Conservation (phyloP, 2,329 filamentous ascomycete genomes). For the Colletotrichum liriopes region DNA sequence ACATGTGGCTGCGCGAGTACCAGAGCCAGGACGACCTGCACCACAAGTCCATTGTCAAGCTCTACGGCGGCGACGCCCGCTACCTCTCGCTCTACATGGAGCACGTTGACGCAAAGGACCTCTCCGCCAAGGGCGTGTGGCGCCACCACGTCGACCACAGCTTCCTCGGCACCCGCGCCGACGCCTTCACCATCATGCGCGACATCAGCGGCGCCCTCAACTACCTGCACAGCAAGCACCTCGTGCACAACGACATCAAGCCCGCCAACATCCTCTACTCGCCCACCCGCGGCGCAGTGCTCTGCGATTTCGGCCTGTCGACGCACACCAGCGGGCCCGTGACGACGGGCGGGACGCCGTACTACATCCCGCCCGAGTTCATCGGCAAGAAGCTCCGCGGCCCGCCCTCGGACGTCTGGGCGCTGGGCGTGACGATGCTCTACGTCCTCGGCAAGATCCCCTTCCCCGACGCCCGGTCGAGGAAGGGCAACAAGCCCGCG, state of each 20-base stretch:
- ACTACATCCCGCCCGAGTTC: slow-evolving; percentile 75
- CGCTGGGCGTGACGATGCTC: slow-evolving; percentile 73
- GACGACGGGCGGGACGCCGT: slow-evolving; percentile 71
- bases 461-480: slow-evolving; percentile 68
- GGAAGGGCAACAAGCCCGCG: slow-evolving; percentile 60
- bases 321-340: slow-evolving; percentile 63
- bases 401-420: slow-evolving; percentile 72
- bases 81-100: slow-evolving; percentile 75
- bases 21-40: slow-evolving; percentile 69
- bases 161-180: slow-evolving; percentile 65
- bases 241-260: slow-evolving; percentile 76
- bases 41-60: slow-evolving; percentile 71
- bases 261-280: slow-evolving; percentile 75
- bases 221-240: slow-evolving; percentile 68
- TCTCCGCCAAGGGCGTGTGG: slow-evolving; percentile 66
- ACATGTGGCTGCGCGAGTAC: slow-evolving; percentile 73
- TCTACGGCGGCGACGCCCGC: slow-evolving; percentile 73
- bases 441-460: slow-evolving; percentile 71
- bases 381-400: slow-evolving; percentile 70
- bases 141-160: slow-evolving; percentile 62
- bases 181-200: slow-evolving; percentile 67
- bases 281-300: slow-evolving; percentile 69
- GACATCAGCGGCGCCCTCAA: slow-evolving; percentile 69
- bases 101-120: slow-evolving; percentile 70
- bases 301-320: slow-evolving; percentile 74